A percentile compares a stretch with the other conserved stretches of the same genome.
Conservation (phyloP, 495 filamentous ascomycete genomes). For the Cercophora sp. region DNA sequence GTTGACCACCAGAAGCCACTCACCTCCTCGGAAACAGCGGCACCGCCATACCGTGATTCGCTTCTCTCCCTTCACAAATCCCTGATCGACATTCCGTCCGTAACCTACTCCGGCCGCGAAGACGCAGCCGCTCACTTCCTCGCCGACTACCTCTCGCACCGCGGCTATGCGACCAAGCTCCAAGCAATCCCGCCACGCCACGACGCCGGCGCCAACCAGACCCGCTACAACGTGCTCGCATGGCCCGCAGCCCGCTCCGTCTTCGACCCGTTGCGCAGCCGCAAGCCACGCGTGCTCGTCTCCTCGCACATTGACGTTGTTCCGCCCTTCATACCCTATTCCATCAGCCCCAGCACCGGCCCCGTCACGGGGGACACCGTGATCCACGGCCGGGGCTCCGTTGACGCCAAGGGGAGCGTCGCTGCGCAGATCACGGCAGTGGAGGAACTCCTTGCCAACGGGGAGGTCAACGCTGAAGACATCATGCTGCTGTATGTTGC, state of each 20-base stretch:
- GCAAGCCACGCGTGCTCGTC: slow-evolving; percentile 60
- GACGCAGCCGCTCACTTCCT: slow-evolving; percentile 65
- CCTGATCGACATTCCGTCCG: slow-evolving; percentile 71
- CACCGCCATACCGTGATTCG: slow-evolving; percentile 34
- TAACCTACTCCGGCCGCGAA: slow-evolving; percentile 70
- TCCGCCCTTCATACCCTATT: slow-evolving; percentile 69
- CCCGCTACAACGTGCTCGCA: slow-evolving; percentile 69
- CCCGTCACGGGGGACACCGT: slow-evolving; percentile 38
- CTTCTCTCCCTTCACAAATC: slow-evolving; percentile 75
- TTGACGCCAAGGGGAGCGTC: slow-evolving; percentile 87
- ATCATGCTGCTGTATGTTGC: slow-evolving; percentile 84
- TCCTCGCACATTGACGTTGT: slow-evolving; percentile 71
- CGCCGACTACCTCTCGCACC: slow-evolving; percentile 54
- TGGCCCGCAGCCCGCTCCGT: slow-evolving; percentile 46
- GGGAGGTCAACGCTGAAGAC: slow-evolving; percentile 36
- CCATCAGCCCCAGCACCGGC: slow-evolving; percentile 24
- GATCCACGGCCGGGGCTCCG: slow-evolving; percentile 69
- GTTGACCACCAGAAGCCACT: neutral
- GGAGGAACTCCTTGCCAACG: slow-evolving; percentile 51
- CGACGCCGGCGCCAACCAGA: slow-evolving; percentile 36
- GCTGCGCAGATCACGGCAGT: slow-evolving; percentile 72
- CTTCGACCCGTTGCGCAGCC: slow-evolving; percentile 29
- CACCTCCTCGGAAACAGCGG: neutral
- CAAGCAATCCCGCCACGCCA: slow-evolving; percentile 61
- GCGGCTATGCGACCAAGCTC: slow-evolving; percentile 50